Evolutionary conservation across 345 rosid genomes (phyloP).

Genomic region (Eucalyptus coolabah): DNA sequence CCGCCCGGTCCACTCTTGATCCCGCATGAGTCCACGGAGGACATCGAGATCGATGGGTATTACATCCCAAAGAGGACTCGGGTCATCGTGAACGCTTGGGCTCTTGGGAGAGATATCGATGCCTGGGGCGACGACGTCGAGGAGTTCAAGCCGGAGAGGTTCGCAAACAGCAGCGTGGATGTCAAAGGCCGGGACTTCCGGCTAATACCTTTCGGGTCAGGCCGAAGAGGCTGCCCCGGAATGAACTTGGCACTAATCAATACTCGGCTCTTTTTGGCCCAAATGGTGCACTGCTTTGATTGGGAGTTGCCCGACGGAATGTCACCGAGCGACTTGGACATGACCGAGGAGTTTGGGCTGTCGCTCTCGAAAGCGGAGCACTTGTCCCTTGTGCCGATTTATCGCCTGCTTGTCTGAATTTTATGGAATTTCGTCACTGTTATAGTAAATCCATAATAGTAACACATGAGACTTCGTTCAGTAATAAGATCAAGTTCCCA

Average conservation of each 20-base stretch:
- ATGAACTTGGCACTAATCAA: not conserved
- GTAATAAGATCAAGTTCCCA: not conserved
- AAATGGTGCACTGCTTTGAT: not conserved
- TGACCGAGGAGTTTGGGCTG: not conserved
- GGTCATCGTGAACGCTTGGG: not conserved
- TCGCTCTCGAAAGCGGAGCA: not conserved
- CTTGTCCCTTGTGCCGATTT: not conserved
- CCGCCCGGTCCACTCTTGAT: not conserved
- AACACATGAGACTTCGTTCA: not conserved
- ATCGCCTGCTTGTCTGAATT: not conserved
- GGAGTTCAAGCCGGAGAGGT: constrained; percentile 13
- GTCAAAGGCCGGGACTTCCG: not conserved
- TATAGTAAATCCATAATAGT: not conserved
- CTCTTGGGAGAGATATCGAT: not conserved
- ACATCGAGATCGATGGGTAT: not conserved
- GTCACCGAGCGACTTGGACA: not conserved
- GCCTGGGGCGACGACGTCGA: not conserved
- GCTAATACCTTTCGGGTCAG: constrained; percentile 4
- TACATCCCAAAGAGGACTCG: not conserved
- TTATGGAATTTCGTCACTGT: not conserved
- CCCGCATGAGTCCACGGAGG: not conserved
- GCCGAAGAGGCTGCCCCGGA: not conserved
- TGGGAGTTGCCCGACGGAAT: not conserved
- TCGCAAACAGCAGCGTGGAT: not conserved
- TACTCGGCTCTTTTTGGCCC: not conserved